phyloP scores from a whole-genome alignment of 768 basidiomycete genomes.

The Cystobasidium tubakii region DNA sequence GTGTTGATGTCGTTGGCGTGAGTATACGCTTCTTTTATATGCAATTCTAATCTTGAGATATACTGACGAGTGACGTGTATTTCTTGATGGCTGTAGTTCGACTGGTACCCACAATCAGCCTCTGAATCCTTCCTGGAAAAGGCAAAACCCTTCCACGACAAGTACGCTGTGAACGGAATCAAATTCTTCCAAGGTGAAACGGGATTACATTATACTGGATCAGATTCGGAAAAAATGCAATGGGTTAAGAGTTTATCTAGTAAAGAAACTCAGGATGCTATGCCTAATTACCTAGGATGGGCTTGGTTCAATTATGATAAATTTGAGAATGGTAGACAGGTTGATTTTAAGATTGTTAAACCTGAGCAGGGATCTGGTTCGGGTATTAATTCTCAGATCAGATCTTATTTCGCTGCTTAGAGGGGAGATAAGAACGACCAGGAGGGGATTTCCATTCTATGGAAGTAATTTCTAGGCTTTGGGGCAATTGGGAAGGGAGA shows the following conservation, averaged over 20 bases:
- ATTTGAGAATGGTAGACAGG: conserved; percentile 2
- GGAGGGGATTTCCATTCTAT: too few species aligned
- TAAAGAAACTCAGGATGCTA: conserved; percentile 21
- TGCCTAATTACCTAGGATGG: conserved; percentile 17
- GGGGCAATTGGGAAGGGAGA: too few species aligned
- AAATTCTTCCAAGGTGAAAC: conserved; percentile 34
- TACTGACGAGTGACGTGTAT: too few species aligned
- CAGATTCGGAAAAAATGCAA: conserved; percentile 31
- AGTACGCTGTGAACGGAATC: conserved; percentile 15
- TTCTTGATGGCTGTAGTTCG: conserved; percentile 9
- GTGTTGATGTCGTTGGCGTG: conserved; percentile 36
- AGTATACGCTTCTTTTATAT: not conserved
- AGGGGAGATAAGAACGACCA: too few species aligned
- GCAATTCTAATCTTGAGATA: too few species aligned
- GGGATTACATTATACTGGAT: conserved; percentile 31
- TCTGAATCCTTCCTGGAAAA: not conserved
- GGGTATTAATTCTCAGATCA: not conserved
- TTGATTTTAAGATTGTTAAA: conserved; percentile 14
- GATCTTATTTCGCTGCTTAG: not conserved
- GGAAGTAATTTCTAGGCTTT: too few species aligned
- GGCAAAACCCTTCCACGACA: conserved; percentile 32
- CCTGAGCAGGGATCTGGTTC: not conserved
- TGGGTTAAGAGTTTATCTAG: conserved; percentile 23
- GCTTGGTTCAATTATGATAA: conserved; percentile 5
- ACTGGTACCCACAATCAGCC: conserved; percentile 21